Evolutionary conservation across 371 early-diverging fungal species (phyloP), one percentile per base, ranked within the genome.

Genomic region (Saksenaea vasiformis): DNA sequence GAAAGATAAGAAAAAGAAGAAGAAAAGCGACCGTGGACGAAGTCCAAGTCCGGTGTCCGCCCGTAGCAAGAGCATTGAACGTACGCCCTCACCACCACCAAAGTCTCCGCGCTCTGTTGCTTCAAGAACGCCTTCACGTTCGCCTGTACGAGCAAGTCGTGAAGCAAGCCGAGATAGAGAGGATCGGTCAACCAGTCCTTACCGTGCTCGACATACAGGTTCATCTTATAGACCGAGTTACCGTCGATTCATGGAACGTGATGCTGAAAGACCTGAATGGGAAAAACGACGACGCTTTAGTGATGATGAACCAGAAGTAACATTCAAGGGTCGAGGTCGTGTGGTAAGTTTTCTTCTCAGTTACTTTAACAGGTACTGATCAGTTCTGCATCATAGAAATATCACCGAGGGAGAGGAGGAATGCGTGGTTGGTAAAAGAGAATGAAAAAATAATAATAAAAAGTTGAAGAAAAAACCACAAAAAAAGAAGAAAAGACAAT

Each of bases 271-370:
- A 28, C 82, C 78, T 9, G 81, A 81, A 28, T 77, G 78, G 78
- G 70, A 74, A 44, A 26, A 61, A 43, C 62, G 61, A 61, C 68
- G 77, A 56, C 53, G 65, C 0, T 72, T 74, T 54, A 22, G 64
- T 13, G 69, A 70, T 58, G 75, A 78, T 55, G 66, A 71, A 51
- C 78, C 83, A 1, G 62, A 60, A 24, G 78, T 82, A 5, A 61
- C 65, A 9, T 79, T 76, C 44, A 82, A 82, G 62, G 83, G 83
- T 28, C 62, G 83, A 62, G 83, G 83, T 2, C 61, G 64, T 44
- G 70, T 68, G 70, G 82, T 82, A 73, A 71, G 71, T 60, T n/a
- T n/a, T n/a, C 19, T 35, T 3, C 15, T 15, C 19, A 34, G 60
- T 55, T 2, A 13, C 8, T 34, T 13, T 37, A 8, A 47, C 15